A percentile compares a stretch with the other conserved stretches of the same genome.
Evolutionary conservation across 2,329 filamentous ascomycete genomes (phyloP).

Genomic region (Aspergillus calidoustus): DNA sequence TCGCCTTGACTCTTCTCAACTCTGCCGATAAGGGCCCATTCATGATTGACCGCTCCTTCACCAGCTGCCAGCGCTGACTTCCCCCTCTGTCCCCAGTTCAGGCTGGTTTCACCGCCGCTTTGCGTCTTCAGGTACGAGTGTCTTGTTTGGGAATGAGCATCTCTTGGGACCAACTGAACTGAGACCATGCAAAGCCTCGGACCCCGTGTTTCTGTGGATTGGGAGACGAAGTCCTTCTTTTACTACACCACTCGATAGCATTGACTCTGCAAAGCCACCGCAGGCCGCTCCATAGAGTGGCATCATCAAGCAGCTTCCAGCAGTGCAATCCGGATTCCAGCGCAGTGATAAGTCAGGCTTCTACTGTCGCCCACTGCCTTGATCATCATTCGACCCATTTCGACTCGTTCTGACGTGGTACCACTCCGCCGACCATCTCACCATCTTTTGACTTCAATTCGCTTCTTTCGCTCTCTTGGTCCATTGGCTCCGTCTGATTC

Average conservation of each 20-base stretch:
- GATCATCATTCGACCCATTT: conserved; percentile 16
- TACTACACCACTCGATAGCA: conserved; percentile 1
- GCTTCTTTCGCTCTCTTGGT: conserved; percentile 9
- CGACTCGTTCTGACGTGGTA: conserved; percentile 23
- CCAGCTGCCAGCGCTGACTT: conserved; percentile 9
- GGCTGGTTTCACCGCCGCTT: conserved; percentile 22
- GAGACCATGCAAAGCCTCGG: conserved; percentile 10
- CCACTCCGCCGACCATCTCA: conserved; percentile 21
- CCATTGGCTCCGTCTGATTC: neutral
- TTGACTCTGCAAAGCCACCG: conserved; percentile 3
- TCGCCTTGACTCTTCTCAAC: neutral
- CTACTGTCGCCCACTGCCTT: conserved; percentile 5
- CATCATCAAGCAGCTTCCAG: conserved; percentile 22
- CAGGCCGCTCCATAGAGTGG: neutral
- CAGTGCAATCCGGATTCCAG: conserved; percentile 2
- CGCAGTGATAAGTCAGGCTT: neutral
- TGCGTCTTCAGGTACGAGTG: conserved; percentile 12
- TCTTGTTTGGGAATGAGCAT: conserved; percentile 6
- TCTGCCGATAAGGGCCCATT: conserved; percentile 2
- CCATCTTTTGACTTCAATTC: conserved; percentile 6
- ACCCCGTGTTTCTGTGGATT: neutral
- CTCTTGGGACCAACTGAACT: conserved; percentile 1
- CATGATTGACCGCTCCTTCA: conserved; percentile 26
- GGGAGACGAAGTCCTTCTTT: conserved; percentile 5
- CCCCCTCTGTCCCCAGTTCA: conserved; percentile 4